Percentiles rank a stretch among this genome's conserved stretches.
Evolutionary conservation across 2,329 filamentous ascomycete genomes (phyloP).

Genomic region (Exophiala calicioides): DNA sequence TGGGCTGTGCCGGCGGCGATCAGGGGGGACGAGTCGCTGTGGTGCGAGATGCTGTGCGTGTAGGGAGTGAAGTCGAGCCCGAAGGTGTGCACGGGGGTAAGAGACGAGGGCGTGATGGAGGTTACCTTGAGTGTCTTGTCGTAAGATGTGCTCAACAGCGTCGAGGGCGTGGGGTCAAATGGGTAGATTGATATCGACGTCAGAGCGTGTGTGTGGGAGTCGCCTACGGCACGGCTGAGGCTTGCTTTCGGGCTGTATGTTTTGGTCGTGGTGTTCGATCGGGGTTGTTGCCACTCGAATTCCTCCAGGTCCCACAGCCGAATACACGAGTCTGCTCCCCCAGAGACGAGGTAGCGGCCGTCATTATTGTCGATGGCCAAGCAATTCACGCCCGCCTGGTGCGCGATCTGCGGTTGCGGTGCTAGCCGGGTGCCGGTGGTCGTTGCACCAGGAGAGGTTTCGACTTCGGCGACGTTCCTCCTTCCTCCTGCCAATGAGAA

Average conservation of each 20-base stretch:
- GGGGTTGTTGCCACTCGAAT: conserved; percentile 56
- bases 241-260: conserved; percentile 19
- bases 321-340: conserved; percentile 80
- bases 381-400: conserved; percentile 75
- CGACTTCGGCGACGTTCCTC: no score
- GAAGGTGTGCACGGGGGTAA: conserved; percentile 50
- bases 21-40: conserved; percentile 68
- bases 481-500: no score
- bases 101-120: conserved; percentile 39
- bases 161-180: conserved; percentile 49
- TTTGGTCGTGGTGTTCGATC: conserved; percentile 47
- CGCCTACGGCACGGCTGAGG: conserved; percentile 28
- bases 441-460: no score
- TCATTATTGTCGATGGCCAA: conserved; percentile 81
- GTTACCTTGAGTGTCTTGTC: conserved; percentile 50
- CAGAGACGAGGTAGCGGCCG: conserved; percentile 76
- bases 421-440: conserved; percentile 33
- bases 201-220: conserved; percentile 49
- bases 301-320: conserved; percentile 84
- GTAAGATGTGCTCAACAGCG: conserved; percentile 48
- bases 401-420: conserved; percentile 56
- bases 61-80: conserved; percentile 49
- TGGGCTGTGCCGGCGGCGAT: conserved; percentile 88
- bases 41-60: conserved; percentile 69
- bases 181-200: conserved; percentile 52